phyloP scores from a whole-genome alignment of 148 eudicot genomes.

The Arbutus unedo region DNA sequence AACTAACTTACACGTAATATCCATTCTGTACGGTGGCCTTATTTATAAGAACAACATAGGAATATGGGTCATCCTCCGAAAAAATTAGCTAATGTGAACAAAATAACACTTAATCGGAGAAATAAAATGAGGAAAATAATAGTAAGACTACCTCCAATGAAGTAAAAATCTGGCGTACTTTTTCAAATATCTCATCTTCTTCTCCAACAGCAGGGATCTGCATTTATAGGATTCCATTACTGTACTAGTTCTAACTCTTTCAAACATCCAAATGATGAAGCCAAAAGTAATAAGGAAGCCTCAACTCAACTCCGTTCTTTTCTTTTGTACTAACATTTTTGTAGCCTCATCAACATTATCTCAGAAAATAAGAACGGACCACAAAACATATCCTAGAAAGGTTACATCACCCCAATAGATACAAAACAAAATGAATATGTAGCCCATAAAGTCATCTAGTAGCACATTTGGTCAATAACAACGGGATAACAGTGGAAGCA shows the following conservation, averaged over 20 bases:
- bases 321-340: neutral
- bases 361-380: neutral
- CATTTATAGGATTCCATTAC: conserved; percentile 17
- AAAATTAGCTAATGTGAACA: neutral
- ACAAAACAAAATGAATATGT: neutral
- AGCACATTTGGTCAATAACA: neutral
- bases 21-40: neutral
- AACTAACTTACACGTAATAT: neutral
- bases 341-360: neutral
- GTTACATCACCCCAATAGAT: neutral
- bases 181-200: conserved; percentile 72
- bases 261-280: neutral
- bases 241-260: neutral
- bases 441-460: neutral
- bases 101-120: neutral
- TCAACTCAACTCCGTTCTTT: neutral
- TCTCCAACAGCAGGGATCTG: conserved; percentile 87
- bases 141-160: conserved; percentile 40
- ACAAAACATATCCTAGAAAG: neutral
- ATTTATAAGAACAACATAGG: neutral
- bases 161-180: conserved; percentile 62
- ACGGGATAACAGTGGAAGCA: neutral
- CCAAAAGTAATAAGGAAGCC: neutral
- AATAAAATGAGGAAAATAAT: neutral
- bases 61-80: too few relatives aligned